Evolutionary conservation across 306 rosid genomes (phyloP).

Genomic region (Vicia faba): DNA sequence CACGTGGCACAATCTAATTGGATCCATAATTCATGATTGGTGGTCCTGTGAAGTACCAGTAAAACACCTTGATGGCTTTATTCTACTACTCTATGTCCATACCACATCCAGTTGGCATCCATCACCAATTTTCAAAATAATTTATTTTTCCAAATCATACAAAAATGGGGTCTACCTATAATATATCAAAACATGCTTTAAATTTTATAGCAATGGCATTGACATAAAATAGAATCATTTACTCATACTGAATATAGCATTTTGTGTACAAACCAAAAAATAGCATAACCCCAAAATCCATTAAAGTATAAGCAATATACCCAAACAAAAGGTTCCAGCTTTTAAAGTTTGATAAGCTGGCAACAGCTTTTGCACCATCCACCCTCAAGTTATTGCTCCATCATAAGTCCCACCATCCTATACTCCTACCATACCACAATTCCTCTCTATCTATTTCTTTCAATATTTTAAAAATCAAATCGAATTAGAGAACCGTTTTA

Average conservation of each 20-base stretch:
- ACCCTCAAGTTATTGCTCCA: constrained; percentile 40
- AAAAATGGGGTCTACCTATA: constrained; percentile 42
- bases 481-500: too few relatives aligned
- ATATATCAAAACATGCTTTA: background rate
- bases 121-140: constrained; percentile 27
- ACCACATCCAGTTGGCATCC: constrained; percentile 67
- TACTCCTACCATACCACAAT: constrained; percentile 32
- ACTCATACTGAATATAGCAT: constrained; percentile 18
- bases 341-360: constrained; percentile 59
- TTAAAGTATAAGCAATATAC: constrained; percentile 32
- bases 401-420: constrained; percentile 43
- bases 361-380: constrained; percentile 53
- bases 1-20: constrained; percentile 40
- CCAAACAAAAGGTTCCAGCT: constrained; percentile 67
- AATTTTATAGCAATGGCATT: background rate
- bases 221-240: constrained; percentile 42
- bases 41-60: constrained; percentile 53
- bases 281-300: constrained; percentile 12
- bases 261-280: constrained; percentile 20
- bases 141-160: constrained; percentile 40
- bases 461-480: background rate
- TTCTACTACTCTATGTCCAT: constrained; percentile 47
- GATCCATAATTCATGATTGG: constrained; percentile 50
- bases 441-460: background rate
- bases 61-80: constrained; percentile 50